Conservation (phyloP, 139 green algal genomes). For the Chlamydomonas schloesseri region DNA sequence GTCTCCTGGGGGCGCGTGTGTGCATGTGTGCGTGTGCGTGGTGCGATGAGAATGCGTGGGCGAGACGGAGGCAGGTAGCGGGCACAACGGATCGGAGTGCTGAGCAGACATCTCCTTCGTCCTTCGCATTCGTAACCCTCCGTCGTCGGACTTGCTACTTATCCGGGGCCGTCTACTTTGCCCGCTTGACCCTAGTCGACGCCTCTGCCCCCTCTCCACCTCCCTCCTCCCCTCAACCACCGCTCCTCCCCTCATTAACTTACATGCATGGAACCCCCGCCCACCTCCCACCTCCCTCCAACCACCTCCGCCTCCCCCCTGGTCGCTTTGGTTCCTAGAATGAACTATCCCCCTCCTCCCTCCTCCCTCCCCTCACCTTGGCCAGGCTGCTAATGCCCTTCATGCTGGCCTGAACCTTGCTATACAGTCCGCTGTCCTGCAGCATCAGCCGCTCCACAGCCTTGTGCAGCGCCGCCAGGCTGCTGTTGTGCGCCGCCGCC, state of each 20-base stretch:
- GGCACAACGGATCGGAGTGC: no score
- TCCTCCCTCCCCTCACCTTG: constrained; percentile 53
- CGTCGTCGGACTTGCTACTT: no score
- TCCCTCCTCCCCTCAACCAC: no score
- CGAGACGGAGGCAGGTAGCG: not conserved
- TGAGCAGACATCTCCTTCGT: no score
- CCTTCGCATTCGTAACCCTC: no score
- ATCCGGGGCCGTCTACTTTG: no score
- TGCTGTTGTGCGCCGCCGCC: constrained; percentile 2
- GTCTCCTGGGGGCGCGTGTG: constrained; percentile 51
- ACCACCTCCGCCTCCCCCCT: no score
- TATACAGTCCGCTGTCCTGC: constrained; percentile 32
- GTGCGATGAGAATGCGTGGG: not conserved
- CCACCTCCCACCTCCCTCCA: not conserved
- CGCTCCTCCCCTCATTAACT: no score
- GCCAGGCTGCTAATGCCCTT: constrained; percentile 54
- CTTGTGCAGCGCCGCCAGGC: constrained; percentile 42
- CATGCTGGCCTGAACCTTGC: constrained; percentile 53
- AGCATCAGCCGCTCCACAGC: constrained; percentile 54
- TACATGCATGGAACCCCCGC: not conserved
- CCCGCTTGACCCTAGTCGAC: no score
- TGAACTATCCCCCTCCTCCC: no score
- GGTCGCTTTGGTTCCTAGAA: no score
- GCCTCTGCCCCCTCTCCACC: no score
- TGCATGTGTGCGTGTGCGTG: not conserved